These are phyloP conservation scores for Closterium sp. DNA, from an alignment of 139 green algal genomes.

Conservation along the genomic window DNA sequence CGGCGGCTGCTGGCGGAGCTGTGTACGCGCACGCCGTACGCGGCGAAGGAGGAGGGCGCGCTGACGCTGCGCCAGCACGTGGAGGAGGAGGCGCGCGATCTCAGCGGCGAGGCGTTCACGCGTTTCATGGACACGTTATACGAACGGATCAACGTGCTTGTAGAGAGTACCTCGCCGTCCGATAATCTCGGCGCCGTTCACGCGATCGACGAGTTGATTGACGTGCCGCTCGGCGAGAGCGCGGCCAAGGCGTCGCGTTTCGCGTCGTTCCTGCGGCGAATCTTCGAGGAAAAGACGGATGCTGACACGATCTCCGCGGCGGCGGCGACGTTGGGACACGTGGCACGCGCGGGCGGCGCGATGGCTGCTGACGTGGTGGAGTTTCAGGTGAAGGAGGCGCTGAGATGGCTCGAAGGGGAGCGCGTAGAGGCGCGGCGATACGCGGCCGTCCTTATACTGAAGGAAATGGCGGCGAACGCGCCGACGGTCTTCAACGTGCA, in stretches of 20 bases:
- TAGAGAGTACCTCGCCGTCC: slow-evolving; percentile 53
- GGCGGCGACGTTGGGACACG: slow-evolving; percentile 71
- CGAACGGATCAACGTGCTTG: slow-evolving; percentile 61
- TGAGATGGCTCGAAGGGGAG: slow-evolving; percentile 63
- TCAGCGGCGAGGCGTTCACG: slow-evolving; percentile 70
- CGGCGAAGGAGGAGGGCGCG: slow-evolving; percentile 30
- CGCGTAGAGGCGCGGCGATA: slow-evolving; percentile 58
- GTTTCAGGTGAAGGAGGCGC: slow-evolving; percentile 64
- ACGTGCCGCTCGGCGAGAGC: slow-evolving; percentile 68
- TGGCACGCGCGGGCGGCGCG: slow-evolving; percentile 68
- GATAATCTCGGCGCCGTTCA: slow-evolving; percentile 73
- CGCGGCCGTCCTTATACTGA: slow-evolving; percentile 73
- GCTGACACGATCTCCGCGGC: slow-evolving; percentile 64
- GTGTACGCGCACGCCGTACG: slow-evolving; percentile 4
- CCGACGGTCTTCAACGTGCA: slow-evolving; percentile 99
- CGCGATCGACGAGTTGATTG: slow-evolving; percentile 88
- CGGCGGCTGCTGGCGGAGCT: slow-evolving; percentile 27
- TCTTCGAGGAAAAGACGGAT: slow-evolving; percentile 62
- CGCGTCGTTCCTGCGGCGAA: slow-evolving; percentile 61
- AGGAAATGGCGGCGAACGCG: slow-evolving; percentile 82
- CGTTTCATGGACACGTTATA: slow-evolving; percentile 74
- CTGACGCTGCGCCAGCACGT: slow-evolving; percentile 72
- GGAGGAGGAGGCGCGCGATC: slow-evolving; percentile 71
- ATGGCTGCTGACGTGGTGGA: slow-evolving; percentile 87
- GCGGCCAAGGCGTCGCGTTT: slow-evolving; percentile 67